Percentiles rank a stretch among this genome's conserved stretches.
Evolutionary conservation across 2,329 filamentous ascomycete genomes (phyloP).

Genomic region (Diatrype stigma): DNA sequence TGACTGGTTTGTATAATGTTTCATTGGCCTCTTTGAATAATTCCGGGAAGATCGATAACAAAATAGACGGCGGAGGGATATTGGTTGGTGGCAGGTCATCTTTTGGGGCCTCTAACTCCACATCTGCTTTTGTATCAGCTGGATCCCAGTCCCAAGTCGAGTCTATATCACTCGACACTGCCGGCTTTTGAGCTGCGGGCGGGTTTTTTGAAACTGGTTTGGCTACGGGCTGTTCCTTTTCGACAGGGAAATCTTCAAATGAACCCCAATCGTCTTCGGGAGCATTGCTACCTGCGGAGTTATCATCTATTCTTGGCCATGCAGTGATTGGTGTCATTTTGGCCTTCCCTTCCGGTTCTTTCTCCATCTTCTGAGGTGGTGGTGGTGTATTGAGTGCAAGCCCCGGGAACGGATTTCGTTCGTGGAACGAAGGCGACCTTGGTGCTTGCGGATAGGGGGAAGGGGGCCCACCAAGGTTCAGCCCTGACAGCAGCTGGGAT

Average conservation of each 20-base stretch:
- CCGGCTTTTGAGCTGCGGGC: slow-evolving; percentile 14
- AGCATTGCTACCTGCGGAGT: slow-evolving; percentile 15
- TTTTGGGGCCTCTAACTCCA: slow-evolving; percentile 19
- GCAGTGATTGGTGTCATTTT: slow-evolving; percentile 38
- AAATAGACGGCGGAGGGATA: slow-evolving; percentile 79
- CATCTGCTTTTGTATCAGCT: slow-evolving; percentile 28
- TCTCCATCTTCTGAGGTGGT: slow-evolving; percentile 25
- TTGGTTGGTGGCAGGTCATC: slow-evolving; percentile 67
- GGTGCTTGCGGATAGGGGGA: slow-evolving; percentile 43
- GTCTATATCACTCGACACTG: slow-evolving; percentile 5
- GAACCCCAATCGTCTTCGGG: slow-evolving; percentile 46
- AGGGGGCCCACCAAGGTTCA: slow-evolving; percentile 26
- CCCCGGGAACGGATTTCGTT: slow-evolving; percentile 49
- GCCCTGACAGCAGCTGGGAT: slow-evolving; percentile 30
- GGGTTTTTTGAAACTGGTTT: slow-evolving; percentile 10
- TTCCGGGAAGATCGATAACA: slow-evolving; percentile 72
- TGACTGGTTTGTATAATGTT: slow-evolving; percentile 61
- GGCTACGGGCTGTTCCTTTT: slow-evolving; percentile 11
- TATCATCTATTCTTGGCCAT: slow-evolving; percentile 38
- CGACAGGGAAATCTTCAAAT: slow-evolving; percentile 44
- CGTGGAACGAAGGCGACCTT: slow-evolving; percentile 49
- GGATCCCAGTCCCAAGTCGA: slow-evolving; percentile 48
- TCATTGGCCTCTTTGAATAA: slow-evolving; percentile 64
- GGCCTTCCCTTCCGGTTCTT: slow-evolving; percentile 27
- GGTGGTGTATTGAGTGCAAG: slow-evolving; percentile 40